Conservation (phyloP, 2,329 filamentous ascomycete species). For the Exophiala sp. region DNA sequence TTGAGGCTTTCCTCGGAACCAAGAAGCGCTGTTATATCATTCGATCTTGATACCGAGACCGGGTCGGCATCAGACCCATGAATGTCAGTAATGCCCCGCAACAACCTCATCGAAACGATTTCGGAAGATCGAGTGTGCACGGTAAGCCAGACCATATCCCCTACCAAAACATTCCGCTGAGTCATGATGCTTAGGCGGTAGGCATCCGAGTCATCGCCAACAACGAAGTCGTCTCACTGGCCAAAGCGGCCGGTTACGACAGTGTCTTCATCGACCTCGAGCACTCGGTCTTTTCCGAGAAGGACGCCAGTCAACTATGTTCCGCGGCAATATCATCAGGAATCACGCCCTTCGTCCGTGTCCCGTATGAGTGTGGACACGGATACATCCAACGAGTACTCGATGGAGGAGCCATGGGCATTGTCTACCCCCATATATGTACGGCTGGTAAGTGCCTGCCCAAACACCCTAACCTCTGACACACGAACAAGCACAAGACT, state of each 20-base stretch:
- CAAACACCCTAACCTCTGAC: not conserved
- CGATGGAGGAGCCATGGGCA: conserved; percentile 18
- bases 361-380: conserved; percentile 33
- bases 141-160: not conserved
- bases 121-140: not conserved
- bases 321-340: conserved; percentile 30
- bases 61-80: too few species aligned
- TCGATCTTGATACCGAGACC: too few species aligned
- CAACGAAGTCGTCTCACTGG: conserved; percentile 34
- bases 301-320: conserved; percentile 33
- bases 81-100: not conserved
- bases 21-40: too few species aligned
- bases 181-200: too few species aligned
- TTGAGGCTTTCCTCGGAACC: too few species aligned
- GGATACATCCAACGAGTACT: conserved; percentile 28
- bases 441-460: conserved; percentile 9
- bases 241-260: conserved; percentile 36
- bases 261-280: conserved; percentile 41
- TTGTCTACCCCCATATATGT: conserved; percentile 17
- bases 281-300: conserved; percentile 34
- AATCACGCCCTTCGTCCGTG: conserved; percentile 20
- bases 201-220: conserved; percentile 33
- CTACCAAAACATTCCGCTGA: too few species aligned
- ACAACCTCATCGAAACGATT: not conserved
- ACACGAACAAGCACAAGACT: not conserved